Percentiles rank a stretch among this genome's conserved stretches.
phyloP scores from a whole-genome alignment of 345 rosid species.

The Citrus trifoliata region DNA sequence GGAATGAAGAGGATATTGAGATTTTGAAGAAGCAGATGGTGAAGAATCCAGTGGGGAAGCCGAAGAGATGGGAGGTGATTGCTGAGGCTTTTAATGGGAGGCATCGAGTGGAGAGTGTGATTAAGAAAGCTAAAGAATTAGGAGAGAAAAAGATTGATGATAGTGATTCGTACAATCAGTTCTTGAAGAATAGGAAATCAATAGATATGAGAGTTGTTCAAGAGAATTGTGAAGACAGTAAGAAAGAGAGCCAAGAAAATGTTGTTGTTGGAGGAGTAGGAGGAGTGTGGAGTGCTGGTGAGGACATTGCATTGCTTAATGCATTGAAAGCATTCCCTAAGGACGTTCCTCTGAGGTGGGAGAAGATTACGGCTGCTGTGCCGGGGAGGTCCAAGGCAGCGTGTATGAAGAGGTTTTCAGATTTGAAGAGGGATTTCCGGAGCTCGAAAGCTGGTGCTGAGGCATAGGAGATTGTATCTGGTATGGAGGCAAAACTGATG shows the following conservation, averaged over 20 bases:
- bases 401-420: conserved; percentile 85
- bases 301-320: conserved; percentile 87
- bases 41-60: conserved; percentile 84
- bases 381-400: conserved; percentile 76
- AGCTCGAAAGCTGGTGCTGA: conserved; percentile 67
- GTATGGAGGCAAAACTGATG: conserved; percentile 3
- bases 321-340: conserved; percentile 81
- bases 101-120: conserved; percentile 66
- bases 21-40: conserved; percentile 72
- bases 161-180: conserved; percentile 63
- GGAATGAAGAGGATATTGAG: conserved; percentile 75
- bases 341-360: conserved; percentile 90
- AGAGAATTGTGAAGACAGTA: conserved; percentile 13
- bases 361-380: conserved; percentile 84
- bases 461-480: conserved; percentile 10
- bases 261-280: conserved; percentile 23
- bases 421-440: conserved; percentile 69
- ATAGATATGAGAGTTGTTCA: conserved; percentile 40
- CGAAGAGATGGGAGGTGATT: conserved; percentile 80
- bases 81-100: conserved; percentile 69
- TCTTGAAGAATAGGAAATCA: conserved; percentile 82
- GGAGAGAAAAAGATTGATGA: conserved; percentile 67
- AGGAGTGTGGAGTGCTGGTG: conserved; percentile 57
- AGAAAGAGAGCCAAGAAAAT: conserved; percentile 7
- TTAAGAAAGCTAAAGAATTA: conserved; percentile 74